Percentiles rank a stretch among this genome's conserved stretches.
phyloP scores from a whole-genome alignment of 163 green algal species.

The Chloromonas sp. region DNA sequence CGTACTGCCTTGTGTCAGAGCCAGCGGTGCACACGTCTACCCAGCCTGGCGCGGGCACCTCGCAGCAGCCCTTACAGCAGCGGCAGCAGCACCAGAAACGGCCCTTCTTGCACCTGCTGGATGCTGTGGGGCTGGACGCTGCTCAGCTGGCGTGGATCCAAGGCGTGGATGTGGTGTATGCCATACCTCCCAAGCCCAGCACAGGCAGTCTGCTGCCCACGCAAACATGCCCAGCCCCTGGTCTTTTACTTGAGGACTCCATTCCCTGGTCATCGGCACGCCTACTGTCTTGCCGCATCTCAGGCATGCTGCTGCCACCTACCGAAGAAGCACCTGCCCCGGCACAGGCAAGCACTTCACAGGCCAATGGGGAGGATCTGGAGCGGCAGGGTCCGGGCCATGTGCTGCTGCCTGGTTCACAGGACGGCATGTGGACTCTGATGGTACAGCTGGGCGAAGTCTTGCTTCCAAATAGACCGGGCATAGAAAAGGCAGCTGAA shows the following conservation, averaged over 20 bases:
- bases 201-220: neutral
- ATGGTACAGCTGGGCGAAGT: neutral
- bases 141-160: neutral
- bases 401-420: neutral
- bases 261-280: neutral
- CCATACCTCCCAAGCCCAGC: neutral
- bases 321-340: neutral
- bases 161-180: neutral
- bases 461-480: neutral
- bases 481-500: no score
- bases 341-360: no score
- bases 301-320: neutral
- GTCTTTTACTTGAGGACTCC: neutral
- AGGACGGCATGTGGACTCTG: conserved; percentile 1
- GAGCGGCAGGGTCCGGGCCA: no score
- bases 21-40: no score
- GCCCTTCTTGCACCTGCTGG: neutral
- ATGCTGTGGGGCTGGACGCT: neutral
- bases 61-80: conserved; percentile 11
- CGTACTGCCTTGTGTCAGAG: no score
- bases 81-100: neutral
- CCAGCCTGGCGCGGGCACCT: no score
- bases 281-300: neutral
- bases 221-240: neutral
- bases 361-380: no score